These are phyloP conservation scores for Nannochloropsis salina DNA, from an alignment of 108 stramenopile species.

Conservation along the genomic window DNA sequence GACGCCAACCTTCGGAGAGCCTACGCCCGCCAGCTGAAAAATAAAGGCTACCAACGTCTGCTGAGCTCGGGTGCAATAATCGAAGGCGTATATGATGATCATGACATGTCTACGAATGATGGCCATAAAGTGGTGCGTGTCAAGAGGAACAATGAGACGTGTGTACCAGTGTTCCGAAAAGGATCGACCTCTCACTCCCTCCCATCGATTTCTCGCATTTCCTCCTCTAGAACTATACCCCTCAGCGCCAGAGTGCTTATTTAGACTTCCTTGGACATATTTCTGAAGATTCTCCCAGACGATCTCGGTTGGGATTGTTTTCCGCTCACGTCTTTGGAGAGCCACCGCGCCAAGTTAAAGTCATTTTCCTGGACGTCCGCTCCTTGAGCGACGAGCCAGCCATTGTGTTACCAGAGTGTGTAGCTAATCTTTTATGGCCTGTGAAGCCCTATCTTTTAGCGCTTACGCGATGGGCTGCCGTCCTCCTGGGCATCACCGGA, in stretches of 20 bases:
- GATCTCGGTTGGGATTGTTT: conserved; percentile 23
- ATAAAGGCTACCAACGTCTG: conserved; percentile 43
- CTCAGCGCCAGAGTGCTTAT: conserved; percentile 24
- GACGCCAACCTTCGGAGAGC: conserved; percentile 32
- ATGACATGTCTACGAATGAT: conserved; percentile 45
- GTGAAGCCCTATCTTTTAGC: neutral
- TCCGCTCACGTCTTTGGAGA: conserved; percentile 33
- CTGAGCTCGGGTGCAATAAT: conserved; percentile 29
- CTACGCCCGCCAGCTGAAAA: conserved; percentile 29
- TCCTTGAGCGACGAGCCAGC: neutral
- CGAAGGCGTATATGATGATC: conserved; percentile 53
- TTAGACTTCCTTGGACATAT: conserved; percentile 33
- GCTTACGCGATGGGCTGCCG: neutral
- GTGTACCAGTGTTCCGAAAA: neutral
- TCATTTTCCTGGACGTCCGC: conserved; percentile 17
- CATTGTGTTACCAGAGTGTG: neutral
- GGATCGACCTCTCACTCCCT: too few relatives aligned
- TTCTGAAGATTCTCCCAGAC: conserved; percentile 22
- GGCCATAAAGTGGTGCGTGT: neutral
- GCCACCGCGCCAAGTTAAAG: conserved; percentile 29
- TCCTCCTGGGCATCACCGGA: conserved; percentile 38
- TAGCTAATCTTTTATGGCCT: neutral
- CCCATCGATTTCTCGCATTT: neutral
- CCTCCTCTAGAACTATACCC: conserved; percentile 24
- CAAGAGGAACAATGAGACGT: neutral